Conservation (phyloP, 1,139 yeast species). For the Candida labiduridarum region DNA sequence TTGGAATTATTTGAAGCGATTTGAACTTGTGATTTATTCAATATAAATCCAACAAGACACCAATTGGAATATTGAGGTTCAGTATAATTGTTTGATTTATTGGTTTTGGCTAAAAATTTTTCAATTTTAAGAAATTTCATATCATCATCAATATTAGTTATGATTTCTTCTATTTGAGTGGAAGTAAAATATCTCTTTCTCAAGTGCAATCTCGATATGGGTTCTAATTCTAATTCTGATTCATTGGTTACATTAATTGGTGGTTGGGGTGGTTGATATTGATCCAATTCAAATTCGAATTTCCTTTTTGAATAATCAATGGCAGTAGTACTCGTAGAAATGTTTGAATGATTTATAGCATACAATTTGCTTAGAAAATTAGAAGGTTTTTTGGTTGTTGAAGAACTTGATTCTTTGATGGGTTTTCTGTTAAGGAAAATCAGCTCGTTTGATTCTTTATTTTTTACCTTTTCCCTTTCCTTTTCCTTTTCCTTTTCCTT, state of each 20-base stretch:
- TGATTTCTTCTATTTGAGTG: conserved; percentile 23
- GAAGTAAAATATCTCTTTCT: conserved; percentile 49
- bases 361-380: conserved; percentile 20
- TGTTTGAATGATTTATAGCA: conserved; percentile 10
- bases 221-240: conserved; percentile 24
- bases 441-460: not conserved
- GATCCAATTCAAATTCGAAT: conserved; percentile 22
- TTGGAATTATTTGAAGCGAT: conserved; percentile 42
- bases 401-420: not conserved
- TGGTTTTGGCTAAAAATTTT: conserved; percentile 63
- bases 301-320: conserved; percentile 25
- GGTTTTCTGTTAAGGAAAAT: not conserved
- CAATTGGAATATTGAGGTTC: conserved; percentile 77
- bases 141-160: conserved; percentile 22
- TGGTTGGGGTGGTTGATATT: conserved; percentile 12
- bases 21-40: conserved; percentile 55
- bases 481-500: conserved; percentile 9
- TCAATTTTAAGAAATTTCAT: conserved; percentile 57
- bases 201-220: conserved; percentile 18
- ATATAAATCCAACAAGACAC: conserved; percentile 70
- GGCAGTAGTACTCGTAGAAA: conserved; percentile 9
- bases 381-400: conserved; percentile 9
- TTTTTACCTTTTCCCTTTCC: conserved; percentile 4
- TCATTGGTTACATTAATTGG: conserved; percentile 20
- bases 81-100: conserved; percentile 60